Conservation (phyloP, 2,329 filamentous ascomycete genomes). For the Mycosphaerella arachidis region DNA sequence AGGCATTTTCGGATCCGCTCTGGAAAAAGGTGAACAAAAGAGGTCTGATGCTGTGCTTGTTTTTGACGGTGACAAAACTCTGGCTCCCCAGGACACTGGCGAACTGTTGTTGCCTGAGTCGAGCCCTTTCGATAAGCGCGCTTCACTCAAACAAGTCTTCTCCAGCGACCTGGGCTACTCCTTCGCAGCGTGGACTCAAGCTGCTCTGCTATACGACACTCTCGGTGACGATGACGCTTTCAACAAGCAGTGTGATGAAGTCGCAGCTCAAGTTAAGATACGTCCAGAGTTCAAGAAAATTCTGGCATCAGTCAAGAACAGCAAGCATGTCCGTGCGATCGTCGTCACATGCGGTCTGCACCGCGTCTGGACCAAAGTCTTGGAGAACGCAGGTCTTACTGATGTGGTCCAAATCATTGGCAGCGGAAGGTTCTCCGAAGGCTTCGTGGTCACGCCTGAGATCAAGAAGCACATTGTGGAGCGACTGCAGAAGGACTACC, state of each 20-base stretch:
- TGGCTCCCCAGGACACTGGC: constrained; percentile 50
- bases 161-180: constrained; percentile 46
- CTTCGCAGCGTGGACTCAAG: constrained; percentile 54
- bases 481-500: constrained; percentile 35
- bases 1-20: constrained; percentile 23
- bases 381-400: constrained; percentile 43
- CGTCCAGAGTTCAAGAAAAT: constrained; percentile 48
- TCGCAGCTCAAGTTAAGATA: constrained; percentile 42
- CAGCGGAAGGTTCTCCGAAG: constrained; percentile 37
- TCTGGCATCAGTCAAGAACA: constrained; percentile 28
- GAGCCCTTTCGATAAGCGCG: constrained; percentile 30
- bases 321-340: constrained; percentile 43
- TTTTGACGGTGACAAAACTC: constrained; percentile 56
- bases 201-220: constrained; percentile 51
- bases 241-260: constrained; percentile 42
- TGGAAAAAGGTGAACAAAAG: background rate
- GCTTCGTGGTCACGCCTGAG: constrained; percentile 47
- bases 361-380: constrained; percentile 52
- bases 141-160: constrained; percentile 55
- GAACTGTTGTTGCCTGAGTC: constrained; percentile 49
- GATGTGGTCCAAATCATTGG: constrained; percentile 50
- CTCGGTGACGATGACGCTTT: constrained; percentile 36
- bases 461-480: constrained; percentile 50
- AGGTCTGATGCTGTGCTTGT: constrained; percentile 38
- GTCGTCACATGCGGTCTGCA: constrained; percentile 54